Base-by-base conservation (phyloP, 208 protist genomes). In the Phytomonas francai region DNA sequence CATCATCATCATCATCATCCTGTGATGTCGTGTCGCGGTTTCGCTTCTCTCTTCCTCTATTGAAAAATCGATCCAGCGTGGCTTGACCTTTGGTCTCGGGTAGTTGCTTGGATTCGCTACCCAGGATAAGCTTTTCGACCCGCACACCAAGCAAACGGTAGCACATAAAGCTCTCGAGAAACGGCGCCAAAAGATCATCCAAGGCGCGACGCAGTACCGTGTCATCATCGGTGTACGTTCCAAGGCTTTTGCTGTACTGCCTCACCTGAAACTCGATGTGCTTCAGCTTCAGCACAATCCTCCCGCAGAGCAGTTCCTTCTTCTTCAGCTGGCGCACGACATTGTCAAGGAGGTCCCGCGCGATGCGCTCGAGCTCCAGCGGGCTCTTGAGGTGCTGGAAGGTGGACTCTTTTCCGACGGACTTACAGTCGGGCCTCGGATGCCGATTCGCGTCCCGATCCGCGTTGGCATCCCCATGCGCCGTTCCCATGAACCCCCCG, bases 281-380 rank as follows among this genome's bases (percentile, higher is more conserved):
- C 73, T 92, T 92, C 42, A 91, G 71, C 72, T 91, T 93, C 14
- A 95, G 68, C 39, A 88, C 83, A 25, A 95, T 68, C 57, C 92
- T 85, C 27, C 73, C 66, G 11, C 71, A 77, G n/a, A 91, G 56
- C 14, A 91, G 65, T 12, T 34, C 76, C 33, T 87, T 59, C 34
- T 73, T 45, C 0, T 68, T 32, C 58, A 95, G 62, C 16, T 42
- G 58, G 19, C 68, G 51, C 34, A 85, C 74, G 3, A 72, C 67
- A 25, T 65, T 28, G 12, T 65, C 45, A 6, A 95, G 63, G 57
- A 80, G 81, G 19, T 72, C 59, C 12, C 74, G 51, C 5, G 82
- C 80, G 16, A 95, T 71, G 30, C 56, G 34, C 64, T 85, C 65
- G 60, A 95, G 63, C 58, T 88, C 87, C 25, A 34, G 33, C 11